phyloP scores from a whole-genome alignment of 2,329 filamentous ascomycete species.

The Colletotrichum liaoningense region DNA sequence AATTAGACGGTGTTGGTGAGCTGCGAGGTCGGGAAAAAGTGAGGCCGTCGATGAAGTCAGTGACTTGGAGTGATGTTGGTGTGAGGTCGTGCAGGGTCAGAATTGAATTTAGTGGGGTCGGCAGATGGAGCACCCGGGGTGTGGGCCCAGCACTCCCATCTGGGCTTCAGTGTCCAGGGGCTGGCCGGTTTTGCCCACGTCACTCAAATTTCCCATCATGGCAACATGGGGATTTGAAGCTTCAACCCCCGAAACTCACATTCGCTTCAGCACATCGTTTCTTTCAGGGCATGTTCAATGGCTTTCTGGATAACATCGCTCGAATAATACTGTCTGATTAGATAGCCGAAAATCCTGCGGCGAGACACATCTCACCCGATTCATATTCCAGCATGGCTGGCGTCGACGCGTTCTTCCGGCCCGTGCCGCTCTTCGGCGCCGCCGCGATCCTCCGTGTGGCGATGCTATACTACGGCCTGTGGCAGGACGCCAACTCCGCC shows the following conservation, averaged over 20 bases:
- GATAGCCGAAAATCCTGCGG: background rate
- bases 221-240: background rate
- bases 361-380: background rate
- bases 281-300: background rate
- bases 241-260: background rate
- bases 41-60: conserved; percentile 14
- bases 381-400: conserved; percentile 35
- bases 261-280: too few relatives aligned
- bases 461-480: conserved; percentile 88
- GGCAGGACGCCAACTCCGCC: conserved; percentile 91
- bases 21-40: background rate
- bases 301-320: background rate
- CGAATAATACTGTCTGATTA: background rate
- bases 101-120: conserved; percentile 30
- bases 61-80: conserved; percentile 8
- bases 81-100: conserved; percentile 19
- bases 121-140: background rate
- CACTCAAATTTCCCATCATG: conserved; percentile 33
- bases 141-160: conserved; percentile 5
- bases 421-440: conserved; percentile 64
- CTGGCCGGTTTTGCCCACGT: conserved; percentile 33
- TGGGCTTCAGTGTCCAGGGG: conserved; percentile 1
- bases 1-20: background rate
- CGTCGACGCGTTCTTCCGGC: conserved; percentile 48
- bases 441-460: conserved; percentile 74